A percentile compares a stretch with the other conserved stretches of the same genome.
These are phyloP conservation scores for Wickerhamiella azyma DNA, from an alignment of 805 yeast species.

Conservation along the genomic window DNA sequence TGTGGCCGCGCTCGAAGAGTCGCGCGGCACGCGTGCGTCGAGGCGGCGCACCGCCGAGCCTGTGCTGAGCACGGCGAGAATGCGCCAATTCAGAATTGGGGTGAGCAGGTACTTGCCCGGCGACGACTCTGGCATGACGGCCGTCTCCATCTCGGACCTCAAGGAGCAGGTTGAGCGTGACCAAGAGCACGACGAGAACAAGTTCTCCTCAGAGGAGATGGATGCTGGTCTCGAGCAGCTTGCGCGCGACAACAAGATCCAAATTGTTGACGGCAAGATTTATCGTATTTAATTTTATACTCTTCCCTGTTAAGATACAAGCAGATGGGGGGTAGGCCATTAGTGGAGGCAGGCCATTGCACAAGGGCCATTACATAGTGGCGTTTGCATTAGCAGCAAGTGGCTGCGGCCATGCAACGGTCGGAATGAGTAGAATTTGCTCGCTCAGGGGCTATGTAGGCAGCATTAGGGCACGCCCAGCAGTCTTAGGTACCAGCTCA, in stretches of 20 bases:
- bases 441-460: too few species aligned
- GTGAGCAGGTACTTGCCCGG: constrained; percentile 39
- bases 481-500: too few species aligned
- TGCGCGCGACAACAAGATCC: constrained; percentile 26
- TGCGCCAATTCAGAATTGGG: constrained; percentile 36
- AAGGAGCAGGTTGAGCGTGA: constrained; percentile 32
- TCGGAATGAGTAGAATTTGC: too few species aligned
- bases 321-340: too few species aligned
- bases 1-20: background rate
- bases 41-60: constrained; percentile 10
- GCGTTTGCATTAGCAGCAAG: too few species aligned
- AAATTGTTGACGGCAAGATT: constrained; percentile 23
- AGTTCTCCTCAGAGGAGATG: constrained; percentile 27
- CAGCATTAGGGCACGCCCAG: too few species aligned
- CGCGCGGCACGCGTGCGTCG: constrained; percentile 1
- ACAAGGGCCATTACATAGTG: too few species aligned
- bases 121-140: constrained; percentile 32
- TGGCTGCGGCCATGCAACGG: too few species aligned
- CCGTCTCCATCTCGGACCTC: constrained; percentile 29
- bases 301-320: background rate
- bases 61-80: constrained; percentile 14
- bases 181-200: constrained; percentile 28
- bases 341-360: too few species aligned
- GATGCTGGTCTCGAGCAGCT: constrained; percentile 27
- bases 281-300: constrained; percentile 12